These are phyloP conservation scores for Citrus sinensis DNA, from an alignment of 345 rosid species.

Conservation along the genomic window DVS_A1.0 CM039163.1:46495501-46496000, in stretches of 20 bases:
- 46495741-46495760: slow-evolving; percentile 70
- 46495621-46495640: slow-evolving; percentile 35
- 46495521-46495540: slow-evolving; percentile 20
- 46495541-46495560: slow-evolving; percentile 32
- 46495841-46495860: slow-evolving; percentile 68
- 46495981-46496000: slow-evolving; percentile 13
- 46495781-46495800: slow-evolving; percentile 64
- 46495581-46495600: slow-evolving; percentile 65
- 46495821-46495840: slow-evolving; percentile 50
- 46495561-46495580: slow-evolving; percentile 35
- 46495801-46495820: slow-evolving; percentile 81
- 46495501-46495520: slow-evolving; percentile 37
- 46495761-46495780: slow-evolving; percentile 65
- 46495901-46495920: slow-evolving; percentile 83
- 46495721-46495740: slow-evolving; percentile 79
- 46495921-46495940: slow-evolving; percentile 70
- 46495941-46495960: slow-evolving; percentile 43
- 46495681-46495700: slow-evolving; percentile 27
- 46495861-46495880: slow-evolving; percentile 71
- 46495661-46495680: slow-evolving; percentile 35
- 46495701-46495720: slow-evolving; percentile 50
- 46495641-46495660: slow-evolving; percentile 84
- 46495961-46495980: slow-evolving; percentile 30
- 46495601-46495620: slow-evolving; percentile 52
- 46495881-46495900: slow-evolving; percentile 78